Conservation (phyloP, 2,329 filamentous ascomycete genomes). For the Colletotrichum magnum region DNA sequence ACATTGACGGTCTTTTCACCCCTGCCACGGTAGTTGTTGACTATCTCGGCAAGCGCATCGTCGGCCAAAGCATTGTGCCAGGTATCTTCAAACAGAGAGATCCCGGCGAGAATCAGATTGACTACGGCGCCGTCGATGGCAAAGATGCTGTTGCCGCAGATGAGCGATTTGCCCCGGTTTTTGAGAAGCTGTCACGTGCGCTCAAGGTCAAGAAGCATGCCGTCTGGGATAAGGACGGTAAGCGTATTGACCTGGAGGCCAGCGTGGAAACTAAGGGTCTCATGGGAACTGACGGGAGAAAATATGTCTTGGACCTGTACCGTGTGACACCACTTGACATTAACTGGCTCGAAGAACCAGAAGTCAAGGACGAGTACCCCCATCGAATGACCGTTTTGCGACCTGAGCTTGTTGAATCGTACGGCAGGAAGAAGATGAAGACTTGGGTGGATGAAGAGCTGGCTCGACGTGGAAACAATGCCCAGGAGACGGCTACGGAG, state of each 20-base stretch:
- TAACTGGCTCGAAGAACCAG: slow-evolving; percentile 84
- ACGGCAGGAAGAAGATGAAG: slow-evolving; percentile 87
- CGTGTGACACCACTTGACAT: slow-evolving; percentile 94
- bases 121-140: slow-evolving; percentile 97
- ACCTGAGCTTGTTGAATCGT: slow-evolving; percentile 89
- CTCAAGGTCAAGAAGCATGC: slow-evolving; percentile 94
- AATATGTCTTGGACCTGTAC: slow-evolving; percentile 98
- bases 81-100: slow-evolving; percentile 99
- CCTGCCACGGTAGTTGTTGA: slow-evolving; percentile 97
- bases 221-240: slow-evolving; percentile 97
- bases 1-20: slow-evolving; percentile 94
- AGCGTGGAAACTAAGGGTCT: slow-evolving; percentile 98
- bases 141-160: slow-evolving; percentile 95
- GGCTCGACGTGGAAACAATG: slow-evolving; percentile 68
- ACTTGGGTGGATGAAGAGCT: slow-evolving; percentile 89
- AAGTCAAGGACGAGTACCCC: slow-evolving; percentile 76
- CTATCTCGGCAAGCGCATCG: slow-evolving; percentile 96
- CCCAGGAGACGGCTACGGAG: slow-evolving; percentile 53
- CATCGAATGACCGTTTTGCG: slow-evolving; percentile 97
- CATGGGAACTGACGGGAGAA: slow-evolving; percentile 95
- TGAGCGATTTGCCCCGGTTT: slow-evolving; percentile 85
- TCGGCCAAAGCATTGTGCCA: slow-evolving; percentile 97
- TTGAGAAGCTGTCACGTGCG: slow-evolving; percentile 91
- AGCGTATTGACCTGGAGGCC: slow-evolving; percentile 90
- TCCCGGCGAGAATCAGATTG: slow-evolving; percentile 97